These are phyloP conservation scores for Alternaria sp. DNA, from an alignment of 2,329 filamentous ascomycete species.

Conservation along the genomic window DNA sequence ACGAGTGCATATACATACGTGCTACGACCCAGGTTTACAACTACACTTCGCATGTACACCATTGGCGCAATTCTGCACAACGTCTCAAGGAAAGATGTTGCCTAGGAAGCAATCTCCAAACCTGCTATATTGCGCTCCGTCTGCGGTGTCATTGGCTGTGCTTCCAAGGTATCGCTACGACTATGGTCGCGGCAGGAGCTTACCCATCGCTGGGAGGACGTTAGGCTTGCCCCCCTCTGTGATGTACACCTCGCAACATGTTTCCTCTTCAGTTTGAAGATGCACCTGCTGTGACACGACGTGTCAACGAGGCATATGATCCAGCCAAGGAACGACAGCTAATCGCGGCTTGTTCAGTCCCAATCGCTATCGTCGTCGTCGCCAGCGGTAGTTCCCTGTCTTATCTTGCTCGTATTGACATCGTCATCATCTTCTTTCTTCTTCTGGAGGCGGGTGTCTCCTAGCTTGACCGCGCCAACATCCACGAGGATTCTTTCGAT, in stretches of 20 bases:
- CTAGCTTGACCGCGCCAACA: slow-evolving; percentile 79
- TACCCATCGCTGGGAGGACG: not conserved
- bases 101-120: too few species aligned
- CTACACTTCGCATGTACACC: too few species aligned
- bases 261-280: not conserved
- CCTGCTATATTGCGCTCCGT: not conserved
- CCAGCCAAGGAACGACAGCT: not conserved
- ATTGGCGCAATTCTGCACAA: too few species aligned
- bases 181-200: not conserved
- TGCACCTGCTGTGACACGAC: not conserved
- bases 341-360: slow-evolving; percentile 56
- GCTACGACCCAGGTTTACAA: too few species aligned
- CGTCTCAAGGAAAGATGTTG: too few species aligned
- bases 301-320: not conserved
- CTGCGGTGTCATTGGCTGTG: not conserved
- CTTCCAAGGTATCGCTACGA: not conserved
- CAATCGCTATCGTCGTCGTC: slow-evolving; percentile 67
- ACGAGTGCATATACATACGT: too few species aligned
- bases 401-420: slow-evolving; percentile 62
- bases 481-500: slow-evolving; percentile 84
- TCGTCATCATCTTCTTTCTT: slow-evolving; percentile 63
- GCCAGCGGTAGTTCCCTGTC: slow-evolving; percentile 43
- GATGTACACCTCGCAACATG: not conserved
- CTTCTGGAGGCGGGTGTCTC: slow-evolving; percentile 78
- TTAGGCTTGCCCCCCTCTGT: not conserved